Evolutionary conservation across 1,139 yeast species (phyloP).

Genomic region (Saccharomyces hybrid): DNA sequence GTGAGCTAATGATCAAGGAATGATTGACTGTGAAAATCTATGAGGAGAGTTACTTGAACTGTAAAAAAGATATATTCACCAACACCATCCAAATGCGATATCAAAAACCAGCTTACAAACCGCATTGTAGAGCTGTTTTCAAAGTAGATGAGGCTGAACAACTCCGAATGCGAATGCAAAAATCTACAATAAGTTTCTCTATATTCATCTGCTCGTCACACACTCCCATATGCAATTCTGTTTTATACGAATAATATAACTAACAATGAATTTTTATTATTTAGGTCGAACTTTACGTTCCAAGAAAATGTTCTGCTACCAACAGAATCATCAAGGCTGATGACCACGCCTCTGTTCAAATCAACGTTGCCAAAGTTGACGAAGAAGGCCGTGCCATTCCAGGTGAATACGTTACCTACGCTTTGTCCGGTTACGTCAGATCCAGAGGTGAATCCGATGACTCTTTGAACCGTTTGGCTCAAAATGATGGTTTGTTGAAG

Average conservation of each 20-base stretch:
- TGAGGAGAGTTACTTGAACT: too few species aligned
- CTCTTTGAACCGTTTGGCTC: slow-evolving; percentile 98
- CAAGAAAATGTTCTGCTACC: slow-evolving; percentile 99
- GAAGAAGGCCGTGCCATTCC: slow-evolving; percentile 93
- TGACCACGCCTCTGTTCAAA: slow-evolving; percentile 98
- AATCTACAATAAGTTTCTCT: not conserved
- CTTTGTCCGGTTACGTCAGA: slow-evolving; percentile 93
- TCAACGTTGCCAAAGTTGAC: slow-evolving; percentile 81
- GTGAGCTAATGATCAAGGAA: too few species aligned
- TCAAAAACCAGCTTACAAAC: too few species aligned
- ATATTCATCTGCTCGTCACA: not conserved
- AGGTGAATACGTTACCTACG: slow-evolving; percentile 90
- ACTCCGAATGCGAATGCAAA: not conserved
- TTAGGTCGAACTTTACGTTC: slow-evolving; percentile 99
- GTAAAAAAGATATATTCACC: too few species aligned
- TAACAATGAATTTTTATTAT: not conserved
- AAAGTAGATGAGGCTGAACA: too few species aligned
- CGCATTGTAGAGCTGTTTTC: too few species aligned
- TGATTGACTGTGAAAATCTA: not conserved
- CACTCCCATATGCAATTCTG: not conserved
- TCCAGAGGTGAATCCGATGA: slow-evolving; percentile 95
- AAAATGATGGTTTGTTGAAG: slow-evolving; percentile 96
- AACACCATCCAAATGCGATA: too few species aligned
- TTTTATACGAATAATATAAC: too few species aligned
- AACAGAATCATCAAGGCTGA: slow-evolving; percentile 99